These are phyloP conservation scores for Phytophthora vignae DNA, from an alignment of 352 stramenopile species.

Conservation along the genomic window DNA sequence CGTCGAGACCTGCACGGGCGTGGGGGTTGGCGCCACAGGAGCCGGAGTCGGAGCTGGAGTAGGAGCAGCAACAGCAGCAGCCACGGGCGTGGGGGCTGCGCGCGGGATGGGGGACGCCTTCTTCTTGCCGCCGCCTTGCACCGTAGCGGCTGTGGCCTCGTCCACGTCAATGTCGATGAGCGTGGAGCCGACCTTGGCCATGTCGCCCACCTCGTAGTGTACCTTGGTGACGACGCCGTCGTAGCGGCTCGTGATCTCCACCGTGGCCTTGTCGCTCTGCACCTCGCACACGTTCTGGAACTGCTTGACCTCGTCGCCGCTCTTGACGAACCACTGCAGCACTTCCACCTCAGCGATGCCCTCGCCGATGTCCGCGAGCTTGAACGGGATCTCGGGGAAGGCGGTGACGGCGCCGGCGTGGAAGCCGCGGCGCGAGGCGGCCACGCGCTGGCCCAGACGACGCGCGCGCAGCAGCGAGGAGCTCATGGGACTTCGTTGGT, in stretches of 20 bases:
- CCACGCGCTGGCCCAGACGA: slow-evolving; percentile 20
- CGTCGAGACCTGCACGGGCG: slow-evolving; percentile 1
- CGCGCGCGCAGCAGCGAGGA: slow-evolving; percentile 17
- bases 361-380: slow-evolving; percentile 98
- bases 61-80: not conserved
- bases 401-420: slow-evolving; percentile 48
- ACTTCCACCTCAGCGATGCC: slow-evolving; percentile 99
- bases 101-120: slow-evolving; percentile 12
- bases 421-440: slow-evolving; percentile 43
- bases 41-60: not conserved
- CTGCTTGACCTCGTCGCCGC: slow-evolving; percentile 91
- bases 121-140: slow-evolving; percentile 44
- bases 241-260: slow-evolving; percentile 98
- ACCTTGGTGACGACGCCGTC: slow-evolving; percentile 95
- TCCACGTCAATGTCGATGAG: slow-evolving; percentile 95
- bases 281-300: slow-evolving; percentile 99
- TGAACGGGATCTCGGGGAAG: slow-evolving; percentile 90
- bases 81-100: slow-evolving; percentile 1
- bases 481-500: slow-evolving; percentile 14
- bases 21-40: slow-evolving; percentile 3
- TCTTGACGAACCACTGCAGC: slow-evolving; percentile 97
- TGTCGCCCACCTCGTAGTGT: slow-evolving; percentile 94
- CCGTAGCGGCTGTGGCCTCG: slow-evolving; percentile 63
- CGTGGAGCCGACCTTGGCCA: slow-evolving; percentile 95
- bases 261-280: slow-evolving; percentile 97